Base-by-base conservation (phyloP, 139 green algal genomes). In the Nannochloris sp. region DNA sequence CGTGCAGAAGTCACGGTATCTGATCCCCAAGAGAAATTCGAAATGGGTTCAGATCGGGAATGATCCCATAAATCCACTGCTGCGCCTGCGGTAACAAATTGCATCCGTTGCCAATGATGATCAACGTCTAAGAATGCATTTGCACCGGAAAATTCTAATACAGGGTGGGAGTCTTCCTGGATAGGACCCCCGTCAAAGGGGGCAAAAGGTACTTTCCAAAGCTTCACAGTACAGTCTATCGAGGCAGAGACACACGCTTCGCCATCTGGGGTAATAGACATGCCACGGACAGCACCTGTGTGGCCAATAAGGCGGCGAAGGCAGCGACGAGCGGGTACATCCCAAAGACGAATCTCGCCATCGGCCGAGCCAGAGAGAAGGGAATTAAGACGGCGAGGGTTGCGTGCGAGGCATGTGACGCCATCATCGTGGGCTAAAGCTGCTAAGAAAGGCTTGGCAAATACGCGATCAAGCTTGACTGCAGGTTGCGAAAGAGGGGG, bases 381-480 rank as follows among this genome's bases (percentile, higher is more conserved):
- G 24, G 46, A 81, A 68, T 94, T 95, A 25, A 99, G 74, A 8
- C 73, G 58, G 29, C 59, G 64, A 0, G 89, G 87, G 69, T 87
- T 95, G 34, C 83, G 75, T 10, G 86, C 83, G 10, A 99, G 72
- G 54, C 78, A 88, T 8, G 84, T 93, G 23, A 99, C 79, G 54
- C 84, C 89, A 54, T 99, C 94, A 33, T 82, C 75, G 72, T 99
- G 94, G 0, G 79, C 64, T 6, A 99, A 74, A 3, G 91, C 81
- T 0, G 83, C 82, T 13, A 98, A 30, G 68, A 99, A 97, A 0
- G 94, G 94, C 77, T 97, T 97, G 8, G 94, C 94, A 72, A 99
- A 99, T 2, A 99, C 71, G 24, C 87, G 81, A 55, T 96, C 83
- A 0, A 97, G 74, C 79, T 98, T 98, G 30, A 77, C 89, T 61